These are phyloP conservation scores for Wickerhamiella pararugosa DNA, from an alignment of 1,139 yeast genomes.

Conservation along the genomic window DNA sequence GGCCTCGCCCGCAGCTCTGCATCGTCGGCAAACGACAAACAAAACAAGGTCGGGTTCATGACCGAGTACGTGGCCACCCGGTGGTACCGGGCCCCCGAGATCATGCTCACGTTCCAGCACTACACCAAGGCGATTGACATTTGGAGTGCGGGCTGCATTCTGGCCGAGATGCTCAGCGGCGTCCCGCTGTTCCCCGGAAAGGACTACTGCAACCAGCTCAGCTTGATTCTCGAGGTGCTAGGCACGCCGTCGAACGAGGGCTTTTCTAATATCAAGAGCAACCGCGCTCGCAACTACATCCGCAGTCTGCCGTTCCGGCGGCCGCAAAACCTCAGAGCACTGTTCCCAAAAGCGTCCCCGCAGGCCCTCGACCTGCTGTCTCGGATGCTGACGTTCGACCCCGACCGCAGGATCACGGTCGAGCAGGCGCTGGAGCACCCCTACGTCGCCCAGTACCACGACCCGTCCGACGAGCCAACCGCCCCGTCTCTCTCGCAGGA, in stretches of 20 bases:
- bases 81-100: constrained; percentile 96
- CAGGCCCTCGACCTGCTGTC: constrained; percentile 64
- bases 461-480: constrained; percentile 67
- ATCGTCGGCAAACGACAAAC: constrained; percentile 24
- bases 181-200: constrained; percentile 88
- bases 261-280: constrained; percentile 61
- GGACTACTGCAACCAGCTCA: constrained; percentile 82
- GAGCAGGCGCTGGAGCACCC: constrained; percentile 74
- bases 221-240: constrained; percentile 71
- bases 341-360: constrained; percentile 47
- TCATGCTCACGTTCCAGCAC: constrained; percentile 85
- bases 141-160: constrained; percentile 93
- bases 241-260: constrained; percentile 86
- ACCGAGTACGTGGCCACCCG: constrained; percentile 96
- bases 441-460: constrained; percentile 65
- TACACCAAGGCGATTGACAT: constrained; percentile 92
- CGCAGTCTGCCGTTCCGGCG: constrained; percentile 53
- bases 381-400: constrained; percentile 65
- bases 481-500: constrained; percentile 59
- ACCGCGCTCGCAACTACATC: constrained; percentile 78
- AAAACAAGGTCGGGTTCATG: constrained; percentile 58
- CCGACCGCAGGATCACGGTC: constrained; percentile 61
- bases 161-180: constrained; percentile 82
- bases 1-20: constrained; percentile 66
- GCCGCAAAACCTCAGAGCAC: constrained; percentile 36